Evolutionary conservation across 768 basidiomycete genomes (phyloP).

Genomic region (Russula ochroleuca): DNA sequence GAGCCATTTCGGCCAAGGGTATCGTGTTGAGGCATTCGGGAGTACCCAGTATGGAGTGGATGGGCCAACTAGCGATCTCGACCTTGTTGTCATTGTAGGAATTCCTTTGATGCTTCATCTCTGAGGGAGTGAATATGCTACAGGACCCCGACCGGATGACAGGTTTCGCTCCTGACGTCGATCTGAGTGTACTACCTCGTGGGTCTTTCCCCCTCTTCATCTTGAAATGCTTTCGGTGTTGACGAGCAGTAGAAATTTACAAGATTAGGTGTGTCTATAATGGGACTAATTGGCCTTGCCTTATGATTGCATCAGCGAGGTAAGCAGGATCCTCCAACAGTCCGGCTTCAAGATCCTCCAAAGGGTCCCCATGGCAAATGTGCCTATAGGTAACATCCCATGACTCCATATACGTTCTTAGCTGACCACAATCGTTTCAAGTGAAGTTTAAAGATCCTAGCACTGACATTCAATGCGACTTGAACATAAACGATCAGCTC

Average conservation of each 20-base stretch:
- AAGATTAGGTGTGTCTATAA: conserved; percentile 30
- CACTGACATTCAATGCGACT: conserved; percentile 45
- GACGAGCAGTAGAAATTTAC: conserved; percentile 32
- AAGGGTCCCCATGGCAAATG: conserved; percentile 32
- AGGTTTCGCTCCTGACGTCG: conserved; percentile 34
- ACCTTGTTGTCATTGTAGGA: conserved; percentile 50
- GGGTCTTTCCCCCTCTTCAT: background rate
- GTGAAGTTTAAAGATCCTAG: conserved; percentile 50
- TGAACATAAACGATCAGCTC: conserved; percentile 61
- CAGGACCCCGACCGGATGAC: conserved; percentile 36
- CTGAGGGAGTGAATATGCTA: background rate
- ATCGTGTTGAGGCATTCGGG: conserved; percentile 43
- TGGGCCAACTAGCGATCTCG: conserved; percentile 43
- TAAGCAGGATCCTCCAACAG: conserved; percentile 34
- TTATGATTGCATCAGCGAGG: conserved; percentile 28
- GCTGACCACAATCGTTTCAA: conserved; percentile 29
- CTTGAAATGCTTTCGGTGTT: background rate
- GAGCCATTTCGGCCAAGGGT: conserved; percentile 34
- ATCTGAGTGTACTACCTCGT: conserved; percentile 34
- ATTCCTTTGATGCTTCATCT: background rate
- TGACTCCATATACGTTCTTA: conserved; percentile 5
- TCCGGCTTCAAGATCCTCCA: conserved; percentile 34
- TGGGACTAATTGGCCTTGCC: background rate
- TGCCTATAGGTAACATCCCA: conserved; percentile 37
- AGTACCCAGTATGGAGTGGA: conserved; percentile 49